Conservation (phyloP, 1,284 basidiomycete species). For the Sphaerobolus stellatus region DNA sequence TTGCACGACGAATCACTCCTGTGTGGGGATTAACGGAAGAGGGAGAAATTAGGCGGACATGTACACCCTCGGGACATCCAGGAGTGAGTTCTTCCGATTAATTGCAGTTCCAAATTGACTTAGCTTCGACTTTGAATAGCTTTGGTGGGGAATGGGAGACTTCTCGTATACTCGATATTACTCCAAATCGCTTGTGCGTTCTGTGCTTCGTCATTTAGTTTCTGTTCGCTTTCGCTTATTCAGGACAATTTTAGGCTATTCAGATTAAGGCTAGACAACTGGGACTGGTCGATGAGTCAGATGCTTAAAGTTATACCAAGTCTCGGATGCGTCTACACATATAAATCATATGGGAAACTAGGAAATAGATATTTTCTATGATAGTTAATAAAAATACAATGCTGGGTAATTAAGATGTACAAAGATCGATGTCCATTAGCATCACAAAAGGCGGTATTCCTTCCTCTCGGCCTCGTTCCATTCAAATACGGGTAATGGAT, state of each 20-base stretch:
- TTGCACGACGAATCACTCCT: conserved; percentile 44
- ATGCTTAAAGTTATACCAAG: no score
- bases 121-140: no score
- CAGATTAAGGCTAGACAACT: background rate
- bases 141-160: background rate
- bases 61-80: no score
- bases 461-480: conserved; percentile 55
- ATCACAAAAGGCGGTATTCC: conserved; percentile 32
- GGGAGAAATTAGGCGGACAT: conserved; percentile 54
- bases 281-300: background rate
- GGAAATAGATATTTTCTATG: no score
- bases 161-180: background rate
- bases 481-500: conserved; percentile 72
- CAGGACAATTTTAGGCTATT: background rate
- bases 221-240: background rate
- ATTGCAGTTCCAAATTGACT: no score
- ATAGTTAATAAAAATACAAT: no score
- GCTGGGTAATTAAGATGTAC: no score
- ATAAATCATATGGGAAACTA: no score
- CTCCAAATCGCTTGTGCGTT: background rate
- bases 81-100: no score
- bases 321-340: no score
- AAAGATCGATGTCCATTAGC: background rate
- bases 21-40: conserved; percentile 61
- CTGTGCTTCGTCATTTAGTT: background rate